phyloP scores from a whole-genome alignment of 2,329 filamentous ascomycete species.

The Drechslerella stenobrocha region DNA sequence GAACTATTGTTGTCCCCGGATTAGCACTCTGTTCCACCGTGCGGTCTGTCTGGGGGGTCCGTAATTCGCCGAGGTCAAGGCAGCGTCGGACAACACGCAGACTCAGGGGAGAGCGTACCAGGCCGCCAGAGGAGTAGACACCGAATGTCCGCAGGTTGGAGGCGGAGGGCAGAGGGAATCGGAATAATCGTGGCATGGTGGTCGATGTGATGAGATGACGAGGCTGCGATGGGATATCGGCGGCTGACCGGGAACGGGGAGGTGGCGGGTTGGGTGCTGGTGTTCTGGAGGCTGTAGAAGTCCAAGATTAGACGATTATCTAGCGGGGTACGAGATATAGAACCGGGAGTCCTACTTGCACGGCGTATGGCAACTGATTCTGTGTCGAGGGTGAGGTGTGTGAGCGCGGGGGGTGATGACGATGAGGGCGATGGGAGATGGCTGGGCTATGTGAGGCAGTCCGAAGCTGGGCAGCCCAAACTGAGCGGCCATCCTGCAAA shows the following conservation, averaged over 20 bases:
- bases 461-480: too few species aligned
- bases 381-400: slow-evolving; percentile 9
- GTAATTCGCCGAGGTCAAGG: neutral
- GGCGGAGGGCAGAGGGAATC: slow-evolving; percentile 70
- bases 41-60: too few species aligned
- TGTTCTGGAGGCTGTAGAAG: neutral
- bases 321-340: too few species aligned
- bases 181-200: slow-evolving; percentile 64
- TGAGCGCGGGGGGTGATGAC: slow-evolving; percentile 1
- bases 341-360: too few species aligned
- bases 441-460: slow-evolving; percentile 14
- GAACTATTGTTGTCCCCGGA: slow-evolving; percentile 59
- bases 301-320: too few species aligned
- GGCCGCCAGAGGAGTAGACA: slow-evolving; percentile 68
- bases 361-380: too few species aligned
- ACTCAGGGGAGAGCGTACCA: slow-evolving; percentile 61
- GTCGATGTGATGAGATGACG: slow-evolving; percentile 14
- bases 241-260: neutral
- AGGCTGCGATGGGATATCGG: slow-evolving; percentile 9
- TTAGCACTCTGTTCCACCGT: neutral
- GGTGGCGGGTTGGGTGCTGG: neutral
- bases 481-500: too few species aligned
- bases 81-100: slow-evolving; percentile 3
- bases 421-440: slow-evolving; percentile 14
- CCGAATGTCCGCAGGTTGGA: slow-evolving; percentile 66